phyloP scores from a whole-genome alignment of 1,284 basidiomycete species.

The Cystobasidium pallidum region DNA sequence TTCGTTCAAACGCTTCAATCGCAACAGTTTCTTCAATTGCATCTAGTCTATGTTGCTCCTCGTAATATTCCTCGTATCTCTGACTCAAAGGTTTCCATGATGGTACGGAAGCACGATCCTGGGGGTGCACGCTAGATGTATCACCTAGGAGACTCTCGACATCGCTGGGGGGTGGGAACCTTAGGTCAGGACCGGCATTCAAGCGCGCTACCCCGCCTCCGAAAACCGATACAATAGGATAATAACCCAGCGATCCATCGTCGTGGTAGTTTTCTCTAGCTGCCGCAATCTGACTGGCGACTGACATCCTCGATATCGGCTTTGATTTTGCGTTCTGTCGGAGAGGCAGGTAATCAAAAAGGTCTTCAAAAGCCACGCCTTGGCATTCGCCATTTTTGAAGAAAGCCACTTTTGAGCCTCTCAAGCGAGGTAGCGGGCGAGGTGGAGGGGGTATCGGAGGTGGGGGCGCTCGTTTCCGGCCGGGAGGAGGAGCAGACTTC shows the following conservation, averaged over 20 bases:
- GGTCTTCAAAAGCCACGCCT: slow-evolving; percentile 79
- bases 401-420: slow-evolving; percentile 78
- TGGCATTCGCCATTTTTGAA: slow-evolving; percentile 90
- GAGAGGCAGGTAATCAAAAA: slow-evolving; percentile 91
- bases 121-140: slow-evolving; percentile 50
- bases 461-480: slow-evolving; percentile 45
- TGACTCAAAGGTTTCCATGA: slow-evolving; percentile 74
- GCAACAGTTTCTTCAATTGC: slow-evolving; percentile 38
- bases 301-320: slow-evolving; percentile 38
- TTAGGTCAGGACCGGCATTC: slow-evolving; percentile 86
- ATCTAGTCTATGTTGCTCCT: slow-evolving; percentile 74
- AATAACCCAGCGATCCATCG: slow-evolving; percentile 94
- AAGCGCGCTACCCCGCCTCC: slow-evolving; percentile 82
- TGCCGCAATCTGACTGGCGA: slow-evolving; percentile 47
- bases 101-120: slow-evolving; percentile 28
- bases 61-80: slow-evolving; percentile 75
- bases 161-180: slow-evolving; percentile 68
- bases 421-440: slow-evolving; percentile 71
- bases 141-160: slow-evolving; percentile 66
- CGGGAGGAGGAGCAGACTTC: slow-evolving; percentile 61
- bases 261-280: slow-evolving; percentile 74
- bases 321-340: slow-evolving; percentile 57
- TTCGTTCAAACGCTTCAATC: not conserved
- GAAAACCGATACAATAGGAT: slow-evolving; percentile 90
- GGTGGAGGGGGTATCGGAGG: slow-evolving; percentile 57